Conservation (phyloP, 805 yeast genomes). For the Metschnikowia kunwiensis region DNA sequence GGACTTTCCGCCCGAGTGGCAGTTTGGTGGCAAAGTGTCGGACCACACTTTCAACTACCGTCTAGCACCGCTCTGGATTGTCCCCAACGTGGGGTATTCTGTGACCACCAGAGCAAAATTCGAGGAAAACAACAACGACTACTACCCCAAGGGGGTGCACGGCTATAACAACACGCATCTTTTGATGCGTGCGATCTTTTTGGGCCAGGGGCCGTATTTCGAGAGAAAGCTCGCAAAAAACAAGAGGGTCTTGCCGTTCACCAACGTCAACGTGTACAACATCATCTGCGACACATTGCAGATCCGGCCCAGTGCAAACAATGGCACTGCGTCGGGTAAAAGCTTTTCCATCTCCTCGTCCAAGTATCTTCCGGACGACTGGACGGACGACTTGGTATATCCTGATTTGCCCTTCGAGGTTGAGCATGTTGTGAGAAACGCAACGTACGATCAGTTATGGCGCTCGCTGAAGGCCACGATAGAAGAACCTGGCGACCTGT, state of each 20-base stretch:
- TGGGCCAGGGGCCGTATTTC: constrained; percentile 82
- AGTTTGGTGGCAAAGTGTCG: constrained; percentile 46
- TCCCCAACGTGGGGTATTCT: constrained; percentile 81
- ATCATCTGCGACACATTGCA: constrained; percentile 64
- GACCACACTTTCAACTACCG: constrained; percentile 50
- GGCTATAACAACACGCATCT: constrained; percentile 79
- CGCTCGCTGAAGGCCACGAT: too few relatives aligned
- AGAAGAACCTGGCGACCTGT: too few relatives aligned
- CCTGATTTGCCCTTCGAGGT: constrained; percentile 50
- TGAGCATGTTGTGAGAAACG: constrained; percentile 42
- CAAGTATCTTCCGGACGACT: constrained; percentile 35
- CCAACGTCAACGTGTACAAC: constrained; percentile 70
- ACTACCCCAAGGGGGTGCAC: constrained; percentile 73
- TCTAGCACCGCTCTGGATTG: constrained; percentile 80
- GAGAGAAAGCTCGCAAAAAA: constrained; percentile 25
- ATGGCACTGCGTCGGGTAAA: constrained; percentile 43
- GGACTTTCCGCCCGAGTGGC: constrained; percentile 51
- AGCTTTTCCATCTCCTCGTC: constrained; percentile 21
- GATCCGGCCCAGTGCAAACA: constrained; percentile 52
- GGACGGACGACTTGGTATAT: constrained; percentile 48
- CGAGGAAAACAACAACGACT: constrained; percentile 46
- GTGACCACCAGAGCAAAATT: constrained; percentile 60
- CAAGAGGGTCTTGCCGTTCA: constrained; percentile 55
- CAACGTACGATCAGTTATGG: constrained; percentile 52
- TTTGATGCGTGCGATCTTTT: constrained; percentile 78